Percentiles rank a stretch among this genome's conserved stretches.
Conservation (phyloP, 1,284 basidiomycete genomes). For the Ceratobasidium papillatum region DNA sequence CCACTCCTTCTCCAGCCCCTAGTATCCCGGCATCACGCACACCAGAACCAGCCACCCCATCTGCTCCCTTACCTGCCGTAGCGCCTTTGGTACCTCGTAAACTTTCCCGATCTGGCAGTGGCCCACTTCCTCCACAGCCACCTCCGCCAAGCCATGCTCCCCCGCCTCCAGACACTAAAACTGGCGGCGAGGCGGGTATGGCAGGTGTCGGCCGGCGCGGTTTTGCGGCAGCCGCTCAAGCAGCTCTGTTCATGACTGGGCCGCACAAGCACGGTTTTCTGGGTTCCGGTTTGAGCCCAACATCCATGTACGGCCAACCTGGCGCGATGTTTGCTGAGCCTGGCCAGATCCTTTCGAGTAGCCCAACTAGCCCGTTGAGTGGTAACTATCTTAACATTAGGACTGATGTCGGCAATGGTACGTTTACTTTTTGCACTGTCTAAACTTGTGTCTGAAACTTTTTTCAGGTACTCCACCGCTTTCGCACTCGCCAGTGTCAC, state of each 20-base stretch:
- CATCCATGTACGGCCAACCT: conserved; percentile 28
- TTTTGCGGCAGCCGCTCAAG: conserved; percentile 80
- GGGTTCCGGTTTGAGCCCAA: conserved; percentile 13
- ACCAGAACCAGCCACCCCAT: conserved; percentile 45
- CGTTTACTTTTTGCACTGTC: background rate
- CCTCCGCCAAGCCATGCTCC: conserved; percentile 40
- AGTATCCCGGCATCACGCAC: conserved; percentile 48
- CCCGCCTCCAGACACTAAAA: conserved; percentile 68
- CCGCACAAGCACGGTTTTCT: conserved; percentile 2
- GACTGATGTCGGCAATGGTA: conserved; percentile 25
- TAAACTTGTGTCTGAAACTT: background rate
- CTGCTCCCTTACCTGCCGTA: conserved; percentile 44
- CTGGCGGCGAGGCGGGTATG: conserved; percentile 85
- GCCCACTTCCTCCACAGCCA: conserved; percentile 43
- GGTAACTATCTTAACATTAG: conserved; percentile 27
- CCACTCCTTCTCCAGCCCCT: conserved; percentile 48
- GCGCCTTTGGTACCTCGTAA: conserved; percentile 46
- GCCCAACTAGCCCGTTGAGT: conserved; percentile 28
- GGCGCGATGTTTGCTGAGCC: conserved; percentile 1
- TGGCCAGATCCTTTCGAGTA: background rate
- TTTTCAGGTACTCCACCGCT: conserved; percentile 52
- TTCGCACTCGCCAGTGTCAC: conserved; percentile 52
- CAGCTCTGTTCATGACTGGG: conserved; percentile 62
- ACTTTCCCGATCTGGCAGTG: conserved; percentile 31
- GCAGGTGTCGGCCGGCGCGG: conserved; percentile 87